Base-by-base conservation (phyloP, 2,329 filamentous ascomycete genomes). In the Xylaria sp. region DNA sequence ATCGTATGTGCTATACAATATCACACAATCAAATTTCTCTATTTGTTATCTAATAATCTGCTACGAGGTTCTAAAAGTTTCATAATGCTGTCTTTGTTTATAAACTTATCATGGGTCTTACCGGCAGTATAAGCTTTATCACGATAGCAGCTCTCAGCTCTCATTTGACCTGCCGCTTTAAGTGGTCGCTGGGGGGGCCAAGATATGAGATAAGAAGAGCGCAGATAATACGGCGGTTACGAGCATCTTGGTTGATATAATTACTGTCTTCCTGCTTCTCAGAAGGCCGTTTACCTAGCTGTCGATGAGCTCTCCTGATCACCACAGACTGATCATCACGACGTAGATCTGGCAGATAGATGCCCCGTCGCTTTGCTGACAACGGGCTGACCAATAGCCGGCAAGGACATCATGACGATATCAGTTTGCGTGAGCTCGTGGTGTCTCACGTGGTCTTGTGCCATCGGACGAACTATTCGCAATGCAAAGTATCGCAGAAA, bases 81-180 rank as follows among this genome's bases (percentile, higher is more conserved):
- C 13, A 21, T 25, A 23, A 53, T 35, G 55, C 42, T n/a, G 23
- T 48, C 32, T 8, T 60, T 40, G 8, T 42, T 18, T 27, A 23
- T 21, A 13, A 32, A 47, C 64, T 57, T 53, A 64, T 67, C 51
- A 35, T 32, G 23, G n/a, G 27, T n/a, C 47, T 35, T 58, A 60
- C 35, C 29, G 40, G 59, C 51, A 47, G 37, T 60, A 29, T 54
- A 59, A 44, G 40, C 63, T 53, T 63, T 63, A 66, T 63, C 63
- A 37, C 35, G 60, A 66, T 66, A 63, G 44, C 59, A 60, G 8
- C 50, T n/a, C 58, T 63, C 40, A 60, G 48, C 47, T 50, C n/a
- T 37, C 10, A 51, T 60, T 54, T 40, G 60, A 61, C 68, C 68
- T 67, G 60, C 65, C 57, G 35, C 57, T 68, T 70, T 67, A 68